These are phyloP conservation scores for Lasiodiplodia gonubiensis DNA, from an alignment of 2,329 filamentous ascomycete genomes.

Conservation along the genomic window DNA sequence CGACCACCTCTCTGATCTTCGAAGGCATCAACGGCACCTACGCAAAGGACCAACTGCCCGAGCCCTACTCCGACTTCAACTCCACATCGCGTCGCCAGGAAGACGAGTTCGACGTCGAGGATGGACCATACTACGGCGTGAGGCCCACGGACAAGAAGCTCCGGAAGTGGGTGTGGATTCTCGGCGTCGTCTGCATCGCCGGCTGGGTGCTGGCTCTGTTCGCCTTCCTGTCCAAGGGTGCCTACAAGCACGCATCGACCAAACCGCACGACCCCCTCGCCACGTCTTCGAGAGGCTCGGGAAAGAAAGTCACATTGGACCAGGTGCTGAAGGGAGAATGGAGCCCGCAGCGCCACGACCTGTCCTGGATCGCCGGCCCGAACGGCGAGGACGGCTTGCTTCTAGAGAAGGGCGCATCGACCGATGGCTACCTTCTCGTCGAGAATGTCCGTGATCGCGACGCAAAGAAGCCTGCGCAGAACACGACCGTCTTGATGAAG, in stretches of 20 bases:
- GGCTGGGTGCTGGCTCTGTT: constrained; percentile 73
- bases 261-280: constrained; percentile 72
- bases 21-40: constrained; percentile 71
- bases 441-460: constrained; percentile 75
- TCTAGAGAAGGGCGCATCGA: constrained; percentile 69
- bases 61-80: constrained; percentile 50
- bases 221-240: constrained; percentile 68
- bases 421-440: constrained; percentile 73
- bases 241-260: constrained; percentile 69
- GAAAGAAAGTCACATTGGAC: constrained; percentile 75
- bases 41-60: constrained; percentile 38
- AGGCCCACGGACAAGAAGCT: constrained; percentile 69
- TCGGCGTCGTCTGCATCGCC: constrained; percentile 65
- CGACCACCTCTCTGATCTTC: constrained; percentile 81
- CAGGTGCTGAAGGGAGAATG: constrained; percentile 72
- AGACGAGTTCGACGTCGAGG: constrained; percentile 56
- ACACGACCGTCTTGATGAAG: constrained; percentile 77
- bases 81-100: constrained; percentile 55
- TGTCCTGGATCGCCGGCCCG: constrained; percentile 78
- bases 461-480: constrained; percentile 47
- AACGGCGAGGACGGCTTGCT: constrained; percentile 83
- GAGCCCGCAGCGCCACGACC: constrained; percentile 66
- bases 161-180: constrained; percentile 66
- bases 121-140: constrained; percentile 50
- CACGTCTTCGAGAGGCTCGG: constrained; percentile 64